phyloP scores from a whole-genome alignment of 2,329 filamentous ascomycete genomes.

The Exophiala spinifera region DNA sequence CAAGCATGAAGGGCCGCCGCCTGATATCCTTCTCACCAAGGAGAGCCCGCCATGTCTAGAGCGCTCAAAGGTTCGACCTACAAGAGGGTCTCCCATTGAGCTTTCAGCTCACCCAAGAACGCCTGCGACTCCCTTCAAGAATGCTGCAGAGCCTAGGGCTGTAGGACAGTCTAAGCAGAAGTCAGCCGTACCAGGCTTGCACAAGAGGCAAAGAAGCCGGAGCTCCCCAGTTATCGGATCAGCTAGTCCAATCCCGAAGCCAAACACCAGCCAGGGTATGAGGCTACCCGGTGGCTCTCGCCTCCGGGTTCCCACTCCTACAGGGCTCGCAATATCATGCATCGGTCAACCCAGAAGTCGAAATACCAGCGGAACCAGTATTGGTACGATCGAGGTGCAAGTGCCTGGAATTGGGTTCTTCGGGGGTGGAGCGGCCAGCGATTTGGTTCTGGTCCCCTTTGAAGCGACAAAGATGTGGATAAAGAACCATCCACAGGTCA shows the following conservation, averaged over 20 bases:
- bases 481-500: conserved; percentile 20
- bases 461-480: conserved; percentile 24
- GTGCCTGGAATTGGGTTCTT: conserved; percentile 10
- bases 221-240: conserved; percentile 13
- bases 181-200: background rate
- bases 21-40: background rate
- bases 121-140: background rate
- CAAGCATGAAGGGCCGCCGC: conserved; percentile 1
- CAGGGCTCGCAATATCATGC: conserved; percentile 14
- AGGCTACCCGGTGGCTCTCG: conserved; percentile 11
- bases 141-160: background rate
- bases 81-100: background rate
- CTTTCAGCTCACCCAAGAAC: conserved; percentile 6
- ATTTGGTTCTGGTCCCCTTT: conserved; percentile 19
- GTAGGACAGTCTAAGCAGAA: conserved; percentile 3
- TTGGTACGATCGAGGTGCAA: conserved; percentile 15
- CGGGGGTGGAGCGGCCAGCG: conserved; percentile 7
- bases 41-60: conserved; percentile 4
- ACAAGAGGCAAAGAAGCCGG: conserved; percentile 15
- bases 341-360: conserved; percentile 5
- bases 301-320: conserved; percentile 13
- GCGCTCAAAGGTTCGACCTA: background rate
- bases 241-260: background rate
- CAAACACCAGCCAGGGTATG: background rate
- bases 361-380: conserved; percentile 16